phyloP scores from a whole-genome alignment of 139 green algal species.

The Ettlia oleoabundans region DNA sequence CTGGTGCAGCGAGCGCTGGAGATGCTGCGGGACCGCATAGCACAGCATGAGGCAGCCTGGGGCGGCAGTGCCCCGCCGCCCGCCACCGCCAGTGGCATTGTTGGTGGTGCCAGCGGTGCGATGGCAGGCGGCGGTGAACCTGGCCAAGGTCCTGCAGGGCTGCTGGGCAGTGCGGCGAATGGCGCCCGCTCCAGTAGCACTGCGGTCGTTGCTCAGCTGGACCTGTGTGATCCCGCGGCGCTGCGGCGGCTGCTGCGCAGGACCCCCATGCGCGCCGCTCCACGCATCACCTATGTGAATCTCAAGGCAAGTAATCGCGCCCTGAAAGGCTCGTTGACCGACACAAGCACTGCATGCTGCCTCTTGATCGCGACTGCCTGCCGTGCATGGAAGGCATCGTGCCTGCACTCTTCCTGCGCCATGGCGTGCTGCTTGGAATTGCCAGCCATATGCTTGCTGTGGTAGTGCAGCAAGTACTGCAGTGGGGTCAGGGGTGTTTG shows the following conservation, averaged over 20 bases:
- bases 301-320: slow-evolving; percentile 2
- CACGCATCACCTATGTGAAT: slow-evolving; percentile 5
- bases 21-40: slow-evolving; percentile 3
- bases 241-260: background rate
- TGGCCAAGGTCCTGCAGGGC: background rate
- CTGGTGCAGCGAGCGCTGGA: slow-evolving; percentile 30
- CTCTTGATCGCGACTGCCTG: no score
- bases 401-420: no score
- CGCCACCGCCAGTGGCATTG: background rate
- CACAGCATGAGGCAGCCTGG: slow-evolving; percentile 6
- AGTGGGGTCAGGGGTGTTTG: no score
- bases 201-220: background rate
- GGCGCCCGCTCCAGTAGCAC: background rate
- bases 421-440: no score
- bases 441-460: no score
- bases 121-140: background rate
- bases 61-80: no score
- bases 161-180: background rate
- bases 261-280: background rate
- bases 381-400: no score
- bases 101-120: no score
- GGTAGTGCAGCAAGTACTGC: no score
- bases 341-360: background rate
- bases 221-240: background rate
- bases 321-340: background rate